Base-by-base conservation (phyloP, 768 basidiomycete genomes). In the Kwoniella botswanensis region DNA sequence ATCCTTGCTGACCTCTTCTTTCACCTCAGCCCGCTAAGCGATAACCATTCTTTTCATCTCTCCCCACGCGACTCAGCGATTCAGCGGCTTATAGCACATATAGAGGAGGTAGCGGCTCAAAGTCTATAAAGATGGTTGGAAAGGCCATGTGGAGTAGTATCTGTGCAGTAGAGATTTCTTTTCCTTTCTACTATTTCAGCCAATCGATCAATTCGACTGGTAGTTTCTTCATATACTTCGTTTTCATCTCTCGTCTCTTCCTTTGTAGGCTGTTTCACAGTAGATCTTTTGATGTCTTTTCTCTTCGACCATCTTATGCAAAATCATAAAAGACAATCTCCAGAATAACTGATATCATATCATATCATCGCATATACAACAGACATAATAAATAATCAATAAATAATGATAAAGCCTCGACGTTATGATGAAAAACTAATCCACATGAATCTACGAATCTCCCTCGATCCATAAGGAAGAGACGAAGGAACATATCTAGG, bases 11-110 rank as follows among this genome's bases (percentile, higher is more conserved):
- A 58, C 57, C 17, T 29, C 21, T 26, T 29, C 15, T 12, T 35
- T 17, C 29, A 6, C 41, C 21, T 24, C 24, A 68, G 67, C 67
- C 67, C 24, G 55, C 67, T 50, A 68, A 68, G 55, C 67, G 67
- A 68, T 68, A 68, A 59, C 24, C 50, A 50, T 6, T 35, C 35
- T 35, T 35, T 35, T 35, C 35, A 9, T 35, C 35, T 35, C 35
- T 35, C 7, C 35, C 35, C 35, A 35, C 35, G 35, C 35, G 7
- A 35, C 7, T 9, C 35, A 35, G 35, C 7, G 35, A 35, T 35
- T 35, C 35, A 35, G 35, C 35, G 35, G 35, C 7, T 35, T 35
- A 35, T 35, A 35, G 35, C 35, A 35, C 5, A 17, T 35, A 35
- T 35, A 5, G 35, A 35, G 35, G 35, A 7, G 35, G 35, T 35